phyloP scores from a whole-genome alignment of 1,139 yeast genomes.

The Blastobotrys arbuscula region DNA sequence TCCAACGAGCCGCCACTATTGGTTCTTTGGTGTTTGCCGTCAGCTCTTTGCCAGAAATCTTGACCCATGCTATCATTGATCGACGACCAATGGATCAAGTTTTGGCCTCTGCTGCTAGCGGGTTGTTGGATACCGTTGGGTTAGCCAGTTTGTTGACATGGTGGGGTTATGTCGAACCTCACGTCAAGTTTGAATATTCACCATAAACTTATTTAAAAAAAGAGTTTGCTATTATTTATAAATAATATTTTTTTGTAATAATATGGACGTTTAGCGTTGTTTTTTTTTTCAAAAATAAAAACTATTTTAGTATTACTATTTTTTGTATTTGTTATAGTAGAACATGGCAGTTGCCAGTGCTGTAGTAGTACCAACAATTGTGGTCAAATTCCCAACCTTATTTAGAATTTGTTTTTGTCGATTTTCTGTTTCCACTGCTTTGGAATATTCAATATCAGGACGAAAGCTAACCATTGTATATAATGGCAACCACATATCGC shows the following conservation, averaged over 20 bases:
- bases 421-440: slow-evolving; percentile 57
- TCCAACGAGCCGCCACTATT: slow-evolving; percentile 39
- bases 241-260: too few species aligned
- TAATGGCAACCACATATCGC: slow-evolving; percentile 70
- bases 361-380: background rate
- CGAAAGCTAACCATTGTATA: slow-evolving; percentile 92
- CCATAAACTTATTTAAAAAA: background rate
- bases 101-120: slow-evolving; percentile 32
- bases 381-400: background rate
- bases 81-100: slow-evolving; percentile 36
- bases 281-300: background rate
- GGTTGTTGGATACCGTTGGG: slow-evolving; percentile 40
- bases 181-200: slow-evolving; percentile 3
- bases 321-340: background rate
- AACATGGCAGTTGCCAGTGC: background rate
- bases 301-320: background rate
- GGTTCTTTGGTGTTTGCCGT: slow-evolving; percentile 39
- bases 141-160: slow-evolving; percentile 36
- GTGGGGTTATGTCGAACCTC: slow-evolving; percentile 27
- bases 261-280: too few species aligned
- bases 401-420: slow-evolving; percentile 27
- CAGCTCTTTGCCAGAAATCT: slow-evolving; percentile 35
- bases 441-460: slow-evolving; percentile 70
- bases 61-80: slow-evolving; percentile 34
- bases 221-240: background rate